phyloP scores from a whole-genome alignment of 1,284 basidiomycete genomes.

The Ustilago esculenta region DNA sequence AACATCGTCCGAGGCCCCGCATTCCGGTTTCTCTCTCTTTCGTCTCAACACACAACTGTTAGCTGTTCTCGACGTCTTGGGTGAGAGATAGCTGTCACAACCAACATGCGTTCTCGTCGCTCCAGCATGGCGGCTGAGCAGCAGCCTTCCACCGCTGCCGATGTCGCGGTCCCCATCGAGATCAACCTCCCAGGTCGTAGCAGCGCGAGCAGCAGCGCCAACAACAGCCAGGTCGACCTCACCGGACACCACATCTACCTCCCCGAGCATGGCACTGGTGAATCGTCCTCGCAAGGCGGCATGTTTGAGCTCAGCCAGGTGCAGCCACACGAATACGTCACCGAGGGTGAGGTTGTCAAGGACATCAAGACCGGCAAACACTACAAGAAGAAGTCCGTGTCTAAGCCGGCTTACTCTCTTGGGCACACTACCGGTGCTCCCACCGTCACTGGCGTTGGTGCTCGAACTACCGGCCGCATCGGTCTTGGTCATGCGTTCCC shows the following conservation, averaged over 20 bases:
- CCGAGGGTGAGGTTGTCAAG: conserved; percentile 34
- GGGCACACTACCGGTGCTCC: conserved; percentile 45
- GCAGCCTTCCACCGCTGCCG: conserved; percentile 18
- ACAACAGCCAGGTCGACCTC: conserved; percentile 34
- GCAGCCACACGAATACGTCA: conserved; percentile 19
- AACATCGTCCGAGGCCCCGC: background rate
- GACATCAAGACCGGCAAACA: conserved; percentile 53
- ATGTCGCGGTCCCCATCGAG: conserved; percentile 39
- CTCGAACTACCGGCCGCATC: conserved; percentile 28
- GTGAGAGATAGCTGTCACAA: background rate
- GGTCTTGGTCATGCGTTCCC: conserved; percentile 47
- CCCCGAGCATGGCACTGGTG: conserved; percentile 1
- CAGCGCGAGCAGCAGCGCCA: conserved; percentile 24
- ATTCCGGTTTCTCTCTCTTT: background rate
- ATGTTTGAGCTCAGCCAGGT: conserved; percentile 34
- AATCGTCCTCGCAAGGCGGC: conserved; percentile 7
- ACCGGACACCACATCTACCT: conserved; percentile 43
- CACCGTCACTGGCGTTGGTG: conserved; percentile 3
- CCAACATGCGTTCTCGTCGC: conserved; percentile 27
- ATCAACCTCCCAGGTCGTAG: conserved; percentile 18
- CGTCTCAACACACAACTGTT: background rate
- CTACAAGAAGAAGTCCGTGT: conserved; percentile 41
- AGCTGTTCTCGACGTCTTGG: background rate
- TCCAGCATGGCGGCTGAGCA: conserved; percentile 11
- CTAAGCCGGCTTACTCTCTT: conserved; percentile 39